These are phyloP conservation scores for Solanum chaucha DNA, from an alignment of 257 asterid genomes.

Conservation along the genomic window DNA sequence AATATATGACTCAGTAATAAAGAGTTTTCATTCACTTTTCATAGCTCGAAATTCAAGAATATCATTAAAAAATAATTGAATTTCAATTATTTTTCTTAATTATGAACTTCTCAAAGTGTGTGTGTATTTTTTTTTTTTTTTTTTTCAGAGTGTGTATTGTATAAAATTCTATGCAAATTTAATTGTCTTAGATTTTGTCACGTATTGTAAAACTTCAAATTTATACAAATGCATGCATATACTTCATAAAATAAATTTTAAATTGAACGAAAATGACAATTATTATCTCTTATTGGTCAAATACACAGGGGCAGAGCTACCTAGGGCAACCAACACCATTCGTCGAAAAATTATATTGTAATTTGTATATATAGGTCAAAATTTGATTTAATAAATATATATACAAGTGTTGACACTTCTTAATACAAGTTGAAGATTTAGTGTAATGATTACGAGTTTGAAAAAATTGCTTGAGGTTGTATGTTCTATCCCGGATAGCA, in stretches of 20 bases:
- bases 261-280: too few relatives aligned
- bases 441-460: too few relatives aligned
- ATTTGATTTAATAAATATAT: too few relatives aligned
- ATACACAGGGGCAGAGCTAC: too few relatives aligned
- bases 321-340: too few relatives aligned
- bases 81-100: background rate
- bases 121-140: accelerated
- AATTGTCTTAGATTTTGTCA: background rate
- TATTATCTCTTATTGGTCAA: too few relatives aligned
- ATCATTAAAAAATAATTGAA: background rate
- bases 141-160: background rate
- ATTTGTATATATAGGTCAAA: too few relatives aligned
- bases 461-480: too few relatives aligned
- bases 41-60: background rate
- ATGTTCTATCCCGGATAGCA: too few relatives aligned
- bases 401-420: too few relatives aligned
- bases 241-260: background rate
- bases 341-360: too few relatives aligned
- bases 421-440: too few relatives aligned
- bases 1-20: background rate
- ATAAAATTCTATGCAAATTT: background rate
- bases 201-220: background rate
- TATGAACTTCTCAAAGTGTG: background rate
- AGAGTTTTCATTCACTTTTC: background rate
- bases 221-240: background rate